Evolutionary conservation across 2,329 filamentous ascomycete genomes (phyloP), one percentile per base, ranked within the genome.

Genomic region (Fusarium keratoplasticum): DNA sequence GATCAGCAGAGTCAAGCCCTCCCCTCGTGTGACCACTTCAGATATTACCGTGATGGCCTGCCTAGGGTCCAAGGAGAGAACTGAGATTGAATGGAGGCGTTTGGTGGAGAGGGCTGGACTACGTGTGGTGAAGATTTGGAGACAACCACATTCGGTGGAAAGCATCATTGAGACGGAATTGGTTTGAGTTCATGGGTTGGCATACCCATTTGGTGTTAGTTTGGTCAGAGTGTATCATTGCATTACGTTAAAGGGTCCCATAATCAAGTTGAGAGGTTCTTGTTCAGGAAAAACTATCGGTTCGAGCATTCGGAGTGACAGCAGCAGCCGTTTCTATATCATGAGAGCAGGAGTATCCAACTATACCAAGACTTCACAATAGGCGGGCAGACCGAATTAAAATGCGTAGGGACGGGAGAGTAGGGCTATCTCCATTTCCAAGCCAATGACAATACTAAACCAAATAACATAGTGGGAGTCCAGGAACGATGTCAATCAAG

Each of bases 11-110:
- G 42, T 77, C 11, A 78, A 77, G 22, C 78, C 82, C 0, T 77
- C 76, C 16, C 66, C 75, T 5, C 75, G 77, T 10, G 80, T 81
- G 4, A 81, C 81, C 2, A 76, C 76, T 0, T 79, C 81, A 25
- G 83, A 84, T 64, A 69, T 83, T 3, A 77, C 78, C 13, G 81
- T 84, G 81, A 78, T 84, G 77, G 76, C 76, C 4, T 78, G 74
- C 20, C 42, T 82, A 25, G 72, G 79, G 2, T 73, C 80, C 1
- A 77, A 79, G 13, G 81, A 84, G 69, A 77, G 82, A 38, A 79
- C 78, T 0, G 81, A 81, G 52, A 55, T 38, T 0, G 80, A 84
- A 29, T 83, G 81, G 80, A 38, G 72, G 2, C 64, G 66, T 2
- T 66, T 83, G 16, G 31, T 82, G 36, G 61, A 69, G 20, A 67